These are phyloP conservation scores for Cinnamomum chago DNA, from an alignment of 164 flowering plant species.

Conservation along the genomic window DNA sequence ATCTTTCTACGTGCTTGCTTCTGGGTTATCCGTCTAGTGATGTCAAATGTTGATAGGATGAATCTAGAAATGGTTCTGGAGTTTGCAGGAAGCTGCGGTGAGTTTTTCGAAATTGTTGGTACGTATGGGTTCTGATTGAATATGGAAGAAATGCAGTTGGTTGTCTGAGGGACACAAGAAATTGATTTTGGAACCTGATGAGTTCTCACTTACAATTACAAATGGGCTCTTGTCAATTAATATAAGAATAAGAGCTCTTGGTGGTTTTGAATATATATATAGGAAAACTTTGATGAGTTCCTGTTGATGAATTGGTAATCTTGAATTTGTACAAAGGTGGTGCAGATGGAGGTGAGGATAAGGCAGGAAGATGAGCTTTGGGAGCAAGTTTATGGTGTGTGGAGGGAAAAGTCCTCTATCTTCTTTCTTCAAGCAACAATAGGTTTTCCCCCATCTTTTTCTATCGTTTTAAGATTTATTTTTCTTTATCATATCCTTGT, in stretches of 20 bases:
- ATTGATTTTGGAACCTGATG: not conserved
- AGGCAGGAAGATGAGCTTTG: slow-evolving; percentile 25
- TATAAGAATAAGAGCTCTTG: not conserved
- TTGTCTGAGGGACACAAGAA: not conserved
- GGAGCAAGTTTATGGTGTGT: slow-evolving; percentile 42
- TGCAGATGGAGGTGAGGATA: slow-evolving; percentile 2
- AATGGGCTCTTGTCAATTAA: too few relatives aligned
- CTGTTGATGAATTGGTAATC: not conserved
- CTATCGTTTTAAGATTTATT: not conserved
- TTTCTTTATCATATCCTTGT: not conserved
- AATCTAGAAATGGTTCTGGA: not conserved
- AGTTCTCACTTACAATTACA: too few relatives aligned
- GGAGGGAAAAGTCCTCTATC: slow-evolving; percentile 16
- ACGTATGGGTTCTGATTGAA: not conserved
- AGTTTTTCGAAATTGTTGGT: not conserved
- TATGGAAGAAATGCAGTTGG: not conserved
- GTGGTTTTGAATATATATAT: not conserved
- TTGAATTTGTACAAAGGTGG: not conserved
- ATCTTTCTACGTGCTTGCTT: not conserved
- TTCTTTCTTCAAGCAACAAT: not conserved
- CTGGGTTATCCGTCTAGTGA: not conserved
- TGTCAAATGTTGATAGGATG: not conserved
- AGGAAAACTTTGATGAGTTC: not conserved
- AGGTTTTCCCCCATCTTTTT: not conserved
- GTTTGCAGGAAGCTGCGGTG: not conserved